phyloP scores from a whole-genome alignment of 495 filamentous ascomycete species.

The Neurospora terricola region DNA sequence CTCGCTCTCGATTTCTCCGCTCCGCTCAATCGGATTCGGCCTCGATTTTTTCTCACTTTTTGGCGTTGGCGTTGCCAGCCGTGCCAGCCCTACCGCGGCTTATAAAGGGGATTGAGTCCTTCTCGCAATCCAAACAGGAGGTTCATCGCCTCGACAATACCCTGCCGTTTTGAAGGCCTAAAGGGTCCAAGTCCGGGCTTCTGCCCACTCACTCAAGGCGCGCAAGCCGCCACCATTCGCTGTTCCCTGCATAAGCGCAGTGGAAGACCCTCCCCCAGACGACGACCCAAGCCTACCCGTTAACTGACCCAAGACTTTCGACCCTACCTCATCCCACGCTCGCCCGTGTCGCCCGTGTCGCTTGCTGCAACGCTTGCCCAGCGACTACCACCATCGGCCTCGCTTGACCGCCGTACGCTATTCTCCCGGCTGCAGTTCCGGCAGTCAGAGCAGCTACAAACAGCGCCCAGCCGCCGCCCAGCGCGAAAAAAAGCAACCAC shows the following conservation, averaged over 20 bases:
- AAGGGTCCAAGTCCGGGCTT: slow-evolving; percentile 12
- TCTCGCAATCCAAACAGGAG: not conserved
- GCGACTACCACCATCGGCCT: not conserved
- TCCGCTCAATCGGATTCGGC: not conserved
- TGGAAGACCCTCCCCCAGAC: slow-evolving; percentile 10
- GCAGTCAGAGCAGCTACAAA: not conserved
- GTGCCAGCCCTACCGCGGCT: not conserved
- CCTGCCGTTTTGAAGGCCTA: slow-evolving; percentile 20
- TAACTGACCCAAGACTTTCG: not conserved
- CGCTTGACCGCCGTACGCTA: not conserved
- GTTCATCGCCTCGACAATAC: slow-evolving; percentile 4
- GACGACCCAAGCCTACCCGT: slow-evolving; percentile 2
- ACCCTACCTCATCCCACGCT: not conserved
- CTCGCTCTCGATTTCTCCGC: not conserved
- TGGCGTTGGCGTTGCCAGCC: not conserved
- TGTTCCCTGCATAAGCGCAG: slow-evolving; percentile 27
- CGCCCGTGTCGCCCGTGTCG: not conserved
- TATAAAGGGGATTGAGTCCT: not conserved
- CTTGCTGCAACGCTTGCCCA: not conserved
- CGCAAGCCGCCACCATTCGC: slow-evolving; percentile 22
- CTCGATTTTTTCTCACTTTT: not conserved
- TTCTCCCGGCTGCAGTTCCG: not conserved
- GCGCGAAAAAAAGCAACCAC: not conserved
- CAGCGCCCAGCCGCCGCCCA: not conserved
- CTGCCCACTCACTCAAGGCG: slow-evolving; percentile 23